phyloP scores from a whole-genome alignment of 2,329 filamentous ascomycete genomes.

The Cladophialophora yegresii region DNA sequence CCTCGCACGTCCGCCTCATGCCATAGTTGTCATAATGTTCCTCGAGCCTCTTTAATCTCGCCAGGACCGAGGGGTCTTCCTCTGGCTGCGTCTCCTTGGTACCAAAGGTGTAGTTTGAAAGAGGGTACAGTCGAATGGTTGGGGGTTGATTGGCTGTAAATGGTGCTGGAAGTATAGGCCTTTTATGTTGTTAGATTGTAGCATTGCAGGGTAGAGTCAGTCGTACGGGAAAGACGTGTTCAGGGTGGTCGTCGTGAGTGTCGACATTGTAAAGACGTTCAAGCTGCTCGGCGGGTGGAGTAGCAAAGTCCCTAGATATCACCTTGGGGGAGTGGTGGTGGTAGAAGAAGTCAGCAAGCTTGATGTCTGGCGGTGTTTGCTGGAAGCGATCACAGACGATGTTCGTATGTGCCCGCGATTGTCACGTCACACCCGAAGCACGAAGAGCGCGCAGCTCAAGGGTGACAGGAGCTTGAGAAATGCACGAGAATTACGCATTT shows the following conservation, averaged over 20 bases:
- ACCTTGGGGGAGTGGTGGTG: not conserved
- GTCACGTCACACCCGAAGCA: not conserved
- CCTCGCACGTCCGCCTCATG: slow-evolving; percentile 96
- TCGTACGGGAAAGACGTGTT: slow-evolving; percentile 59
- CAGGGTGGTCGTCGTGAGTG: slow-evolving; percentile 72
- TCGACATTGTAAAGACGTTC: slow-evolving; percentile 66
- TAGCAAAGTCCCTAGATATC: not conserved
- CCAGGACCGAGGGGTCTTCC: slow-evolving; percentile 93
- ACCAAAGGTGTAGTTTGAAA: slow-evolving; percentile 98
- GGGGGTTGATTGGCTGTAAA: slow-evolving; percentile 89
- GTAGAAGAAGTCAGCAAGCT: not conserved
- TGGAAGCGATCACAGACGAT: not conserved
- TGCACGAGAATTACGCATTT: not conserved
- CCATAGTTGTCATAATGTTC: slow-evolving; percentile 90
- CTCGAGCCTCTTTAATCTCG: slow-evolving; percentile 88
- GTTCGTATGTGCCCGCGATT: not conserved
- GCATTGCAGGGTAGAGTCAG: not conserved
- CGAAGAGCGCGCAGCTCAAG: not conserved
- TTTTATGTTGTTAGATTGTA: slow-evolving; percentile 37
- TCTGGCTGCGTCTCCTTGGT: slow-evolving; percentile 98
- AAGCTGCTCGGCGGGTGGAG: not conserved
- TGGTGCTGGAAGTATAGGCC: slow-evolving; percentile 73
- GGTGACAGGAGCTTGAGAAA: not conserved
- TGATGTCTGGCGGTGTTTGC: not conserved
- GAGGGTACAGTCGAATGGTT: slow-evolving; percentile 86